Base-by-base conservation (phyloP, 139 green algal genomes). In the Chlorella vulgaris region DNA sequence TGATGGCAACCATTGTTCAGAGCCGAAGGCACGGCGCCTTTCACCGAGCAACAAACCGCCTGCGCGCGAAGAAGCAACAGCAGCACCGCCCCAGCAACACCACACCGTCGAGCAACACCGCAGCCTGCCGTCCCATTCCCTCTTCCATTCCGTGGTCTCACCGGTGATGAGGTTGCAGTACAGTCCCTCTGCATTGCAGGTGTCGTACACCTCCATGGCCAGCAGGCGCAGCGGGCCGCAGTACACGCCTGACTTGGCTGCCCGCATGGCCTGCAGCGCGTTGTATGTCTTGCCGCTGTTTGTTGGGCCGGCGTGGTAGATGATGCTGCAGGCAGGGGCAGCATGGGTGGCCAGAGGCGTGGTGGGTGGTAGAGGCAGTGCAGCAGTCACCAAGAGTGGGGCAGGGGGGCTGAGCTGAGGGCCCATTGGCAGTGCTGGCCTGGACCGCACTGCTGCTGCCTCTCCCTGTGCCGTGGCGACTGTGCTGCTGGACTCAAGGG, bases 261-360 rank as follows among this genome's bases (percentile, higher is more conserved):
- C 82, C 35, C 78, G 86, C 74, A 98, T 90, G 0, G 91, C 92
- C 76, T 90, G n/a, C 67, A 97, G 83, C 3, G 96, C 96, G 3
- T 90, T 80, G 85, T 98, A 93, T 36, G 96, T 99, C 89, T 99
- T 99, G 78, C 96, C 96, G 74, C 88, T 96, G 92, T 99, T 99
- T 50, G 96, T 99, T 60, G 96, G 96, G 15, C 96, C 96, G 73
- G 91, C 84, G 78, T 99, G 96, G 75, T 98, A 98, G 29, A 97
- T 84, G 73, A 99, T 92, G 50, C 85, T 79, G 73, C 73, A 35
- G 0, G 22, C 2, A 39, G 63, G 15, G 62, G 10, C 47, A 55
- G 13, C 13, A 19, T 7, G 39, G 69, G 38, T 42, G 15, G 40
- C 8, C 15, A 31, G 69, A 35, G 38, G 38, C 31, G 66, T 15